These are phyloP conservation scores for Plasmodium chabaudi DNA, from an alignment of 169 alveolate species.

Conservation along the genomic window DNA sequence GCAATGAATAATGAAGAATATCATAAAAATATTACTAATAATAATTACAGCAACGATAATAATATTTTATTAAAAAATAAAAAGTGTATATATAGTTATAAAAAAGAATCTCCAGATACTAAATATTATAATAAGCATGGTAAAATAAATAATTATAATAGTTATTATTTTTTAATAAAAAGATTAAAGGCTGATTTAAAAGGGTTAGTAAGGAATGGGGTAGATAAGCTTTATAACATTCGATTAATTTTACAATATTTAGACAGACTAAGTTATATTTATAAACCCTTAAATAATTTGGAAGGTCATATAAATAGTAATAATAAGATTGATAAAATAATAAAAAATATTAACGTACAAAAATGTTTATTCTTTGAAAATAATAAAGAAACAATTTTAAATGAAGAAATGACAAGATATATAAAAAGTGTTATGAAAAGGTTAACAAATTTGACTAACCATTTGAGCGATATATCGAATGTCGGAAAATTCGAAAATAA, in stretches of 20 bases:
- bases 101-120: no score
- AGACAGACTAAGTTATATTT: conserved; percentile 37
- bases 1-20: no score
- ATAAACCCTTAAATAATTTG: conserved; percentile 1
- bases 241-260: conserved; percentile 12
- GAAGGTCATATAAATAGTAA: no score
- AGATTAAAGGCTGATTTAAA: conserved; percentile 3
- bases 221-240: not conserved
- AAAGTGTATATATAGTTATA: no score
- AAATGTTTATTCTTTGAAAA: not conserved
- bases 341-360: conserved; percentile 4
- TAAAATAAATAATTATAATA: not conserved
- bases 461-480: not conserved
- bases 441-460: conserved; percentile 7
- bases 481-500: not conserved
- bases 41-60: no score
- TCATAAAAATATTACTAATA: no score
- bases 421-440: conserved; percentile 4
- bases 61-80: no score
- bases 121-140: not conserved
- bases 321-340: not conserved
- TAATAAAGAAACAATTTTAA: not conserved
- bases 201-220: not conserved
- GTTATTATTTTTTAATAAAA: conserved; percentile 13
- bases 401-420: not conserved